Percentiles rank a stretch among this genome's conserved stretches.
phyloP scores from a whole-genome alignment of 2,329 filamentous ascomycete genomes.

The Fusarium lateritium region DNA sequence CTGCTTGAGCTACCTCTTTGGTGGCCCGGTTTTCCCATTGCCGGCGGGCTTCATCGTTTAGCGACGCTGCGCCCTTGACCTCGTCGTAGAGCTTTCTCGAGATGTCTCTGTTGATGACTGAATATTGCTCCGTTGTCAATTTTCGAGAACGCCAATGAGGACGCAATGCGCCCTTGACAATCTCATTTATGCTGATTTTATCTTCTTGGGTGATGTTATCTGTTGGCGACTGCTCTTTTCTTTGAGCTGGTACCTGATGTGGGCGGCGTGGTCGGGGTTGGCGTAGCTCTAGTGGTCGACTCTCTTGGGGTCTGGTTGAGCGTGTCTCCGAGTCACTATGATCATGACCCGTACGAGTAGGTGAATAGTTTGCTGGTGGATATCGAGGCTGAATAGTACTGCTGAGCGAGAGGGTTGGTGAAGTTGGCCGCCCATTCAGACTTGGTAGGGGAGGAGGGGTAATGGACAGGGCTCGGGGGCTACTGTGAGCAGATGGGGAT shows the following conservation, averaged over 20 bases:
- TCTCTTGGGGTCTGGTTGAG: conserved; percentile 42
- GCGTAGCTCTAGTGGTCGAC: conserved; percentile 63
- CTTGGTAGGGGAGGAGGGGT: conserved; percentile 78
- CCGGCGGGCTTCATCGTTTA: conserved; percentile 76
- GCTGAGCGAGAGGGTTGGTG: conserved; percentile 76
- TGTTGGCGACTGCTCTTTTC: conserved; percentile 77
- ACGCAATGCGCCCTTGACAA: conserved; percentile 86
- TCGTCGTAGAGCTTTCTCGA: conserved; percentile 89
- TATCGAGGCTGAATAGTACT: conserved; percentile 81
- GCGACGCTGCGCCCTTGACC: conserved; percentile 66
- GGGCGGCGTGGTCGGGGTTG: conserved; percentile 67
- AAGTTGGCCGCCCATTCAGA: conserved; percentile 69
- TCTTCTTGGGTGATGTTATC: conserved; percentile 81
- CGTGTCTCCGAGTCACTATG: conserved; percentile 44
- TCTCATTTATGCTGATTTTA: conserved; percentile 89
- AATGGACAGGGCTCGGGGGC: conserved; percentile 75
- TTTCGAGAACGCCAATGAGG: conserved; percentile 85
- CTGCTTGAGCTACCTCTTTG: conserved; percentile 83
- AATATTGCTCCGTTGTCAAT: conserved; percentile 91
- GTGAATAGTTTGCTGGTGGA: conserved; percentile 82
- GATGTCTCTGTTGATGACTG: conserved; percentile 89
- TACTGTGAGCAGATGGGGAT: conserved; percentile 74
- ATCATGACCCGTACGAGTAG: conserved; percentile 51
- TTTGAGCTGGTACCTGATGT: conserved; percentile 60
- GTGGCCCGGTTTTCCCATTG: conserved; percentile 83